phyloP scores from a whole-genome alignment of 2,329 filamentous ascomycete genomes.

The Sporothrix mexicana region DNA sequence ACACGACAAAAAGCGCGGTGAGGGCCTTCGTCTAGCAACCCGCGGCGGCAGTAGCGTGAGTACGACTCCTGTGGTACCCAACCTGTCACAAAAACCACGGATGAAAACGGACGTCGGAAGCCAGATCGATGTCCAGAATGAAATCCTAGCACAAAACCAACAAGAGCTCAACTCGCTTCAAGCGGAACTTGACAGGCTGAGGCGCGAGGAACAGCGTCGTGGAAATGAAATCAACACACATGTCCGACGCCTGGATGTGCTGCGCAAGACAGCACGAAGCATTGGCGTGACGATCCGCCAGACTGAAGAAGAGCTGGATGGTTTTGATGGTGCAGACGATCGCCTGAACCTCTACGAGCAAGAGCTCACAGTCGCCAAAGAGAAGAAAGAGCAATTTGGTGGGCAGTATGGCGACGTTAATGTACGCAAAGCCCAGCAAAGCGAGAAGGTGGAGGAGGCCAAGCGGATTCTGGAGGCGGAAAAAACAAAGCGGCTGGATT shows the following conservation, averaged over 20 bases:
- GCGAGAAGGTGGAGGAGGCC: slow-evolving; percentile 49
- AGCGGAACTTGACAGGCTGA: slow-evolving; percentile 53
- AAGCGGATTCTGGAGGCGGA: slow-evolving; percentile 46
- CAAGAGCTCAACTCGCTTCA: slow-evolving; percentile 60
- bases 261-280: slow-evolving; percentile 63
- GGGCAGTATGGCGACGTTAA: slow-evolving; percentile 60
- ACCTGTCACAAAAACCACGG: slow-evolving; percentile 63
- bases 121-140: slow-evolving; percentile 62
- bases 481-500: slow-evolving; percentile 47
- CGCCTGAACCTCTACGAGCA: slow-evolving; percentile 64
- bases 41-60: slow-evolving; percentile 48
- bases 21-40: slow-evolving; percentile 64
- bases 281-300: slow-evolving; percentile 64
- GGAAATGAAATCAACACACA: slow-evolving; percentile 57
- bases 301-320: slow-evolving; percentile 66
- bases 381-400: slow-evolving; percentile 56
- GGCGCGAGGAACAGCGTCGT: slow-evolving; percentile 56
- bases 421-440: slow-evolving; percentile 57
- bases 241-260: slow-evolving; percentile 45
- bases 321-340: slow-evolving; percentile 70
- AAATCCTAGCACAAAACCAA: slow-evolving; percentile 60
- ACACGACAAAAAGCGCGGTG: slow-evolving; percentile 63
- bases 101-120: slow-evolving; percentile 79
- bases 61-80: slow-evolving; percentile 49
- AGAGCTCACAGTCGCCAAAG: slow-evolving; percentile 60